Evolutionary conservation across 2,329 filamentous ascomycete species (phyloP).

Genomic region (Amauroascus verrucosus): DNA sequence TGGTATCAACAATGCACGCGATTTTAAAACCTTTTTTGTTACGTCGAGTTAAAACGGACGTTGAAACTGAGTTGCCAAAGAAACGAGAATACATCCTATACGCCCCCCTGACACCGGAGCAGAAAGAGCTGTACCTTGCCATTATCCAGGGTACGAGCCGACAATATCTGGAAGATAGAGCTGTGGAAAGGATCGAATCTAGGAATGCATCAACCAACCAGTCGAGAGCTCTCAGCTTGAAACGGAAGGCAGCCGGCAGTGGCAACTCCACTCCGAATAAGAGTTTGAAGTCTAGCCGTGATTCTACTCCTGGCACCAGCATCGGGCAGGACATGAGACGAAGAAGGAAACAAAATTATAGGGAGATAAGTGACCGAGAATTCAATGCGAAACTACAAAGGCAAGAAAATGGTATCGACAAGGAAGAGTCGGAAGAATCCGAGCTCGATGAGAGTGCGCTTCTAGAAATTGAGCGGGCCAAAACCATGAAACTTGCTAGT

Average conservation of each 20-base stretch:
- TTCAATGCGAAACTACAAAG: constrained; percentile 61
- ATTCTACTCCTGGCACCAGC: constrained; percentile 58
- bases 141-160: constrained; percentile 67
- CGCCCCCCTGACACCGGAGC: constrained; percentile 79
- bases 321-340: constrained; percentile 43
- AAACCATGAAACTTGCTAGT: constrained; percentile 68
- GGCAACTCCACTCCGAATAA: constrained; percentile 49
- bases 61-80: constrained; percentile 81
- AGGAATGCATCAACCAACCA: constrained; percentile 22
- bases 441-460: constrained; percentile 38
- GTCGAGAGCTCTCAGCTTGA: constrained; percentile 40
- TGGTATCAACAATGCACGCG: constrained; percentile 81
- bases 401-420: constrained; percentile 46
- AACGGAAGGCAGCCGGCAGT: constrained; percentile 46
- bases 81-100: constrained; percentile 96
- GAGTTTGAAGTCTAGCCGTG: constrained; percentile 62
- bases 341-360: constrained; percentile 48
- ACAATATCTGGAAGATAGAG: constrained; percentile 42
- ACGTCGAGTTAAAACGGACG: constrained; percentile 82
- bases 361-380: constrained; percentile 67
- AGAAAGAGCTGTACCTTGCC: constrained; percentile 79
- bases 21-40: constrained; percentile 87
- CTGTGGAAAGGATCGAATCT: constrained; percentile 39
- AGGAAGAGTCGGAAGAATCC: constrained; percentile 42
- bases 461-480: constrained; percentile 55